These are phyloP conservation scores for Trichoderma sp. DNA, from an alignment of 2,329 filamentous ascomycete genomes.

Conservation along the genomic window DNA sequence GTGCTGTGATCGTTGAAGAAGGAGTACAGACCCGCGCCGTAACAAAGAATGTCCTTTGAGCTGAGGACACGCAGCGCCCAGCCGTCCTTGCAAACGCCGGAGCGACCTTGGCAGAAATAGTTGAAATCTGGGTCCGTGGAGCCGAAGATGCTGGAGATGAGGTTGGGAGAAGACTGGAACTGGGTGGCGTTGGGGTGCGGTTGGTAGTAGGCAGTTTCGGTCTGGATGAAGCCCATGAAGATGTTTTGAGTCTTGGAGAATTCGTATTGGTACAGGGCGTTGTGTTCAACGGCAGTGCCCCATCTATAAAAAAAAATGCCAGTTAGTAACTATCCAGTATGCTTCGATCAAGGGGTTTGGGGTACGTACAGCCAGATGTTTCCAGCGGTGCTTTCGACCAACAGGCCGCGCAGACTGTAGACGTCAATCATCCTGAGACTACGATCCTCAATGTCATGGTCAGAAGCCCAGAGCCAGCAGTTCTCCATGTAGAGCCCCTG, in stretches of 20 bases:
- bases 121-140: constrained; percentile 19
- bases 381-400: constrained; percentile 29
- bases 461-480: constrained; percentile 47
- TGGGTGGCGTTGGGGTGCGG: constrained; percentile 19
- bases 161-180: constrained; percentile 16
- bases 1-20: constrained; percentile 26
- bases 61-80: constrained; percentile 28
- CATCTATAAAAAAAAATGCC: constrained; percentile 1
- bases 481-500: constrained; percentile 43
- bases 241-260: constrained; percentile 44
- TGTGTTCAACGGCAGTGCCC: constrained; percentile 26
- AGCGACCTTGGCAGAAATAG: constrained; percentile 7
- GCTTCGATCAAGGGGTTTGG: fast-evolving
- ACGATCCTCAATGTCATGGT: constrained; percentile 54
- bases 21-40: constrained; percentile 28
- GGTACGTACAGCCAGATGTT: background rate
- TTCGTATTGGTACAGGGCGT: constrained; percentile 48
- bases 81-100: constrained; percentile 23
- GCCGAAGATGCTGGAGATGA: background rate
- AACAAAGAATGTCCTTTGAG: constrained; percentile 25
- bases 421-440: constrained; percentile 48
- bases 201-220: constrained; percentile 27
- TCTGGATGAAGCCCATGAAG: constrained; percentile 49
- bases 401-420: constrained; percentile 50
- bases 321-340: background rate